Conservation (phyloP, 2,329 filamentous ascomycete species). For the Rhynchosporium secalis region DNA sequence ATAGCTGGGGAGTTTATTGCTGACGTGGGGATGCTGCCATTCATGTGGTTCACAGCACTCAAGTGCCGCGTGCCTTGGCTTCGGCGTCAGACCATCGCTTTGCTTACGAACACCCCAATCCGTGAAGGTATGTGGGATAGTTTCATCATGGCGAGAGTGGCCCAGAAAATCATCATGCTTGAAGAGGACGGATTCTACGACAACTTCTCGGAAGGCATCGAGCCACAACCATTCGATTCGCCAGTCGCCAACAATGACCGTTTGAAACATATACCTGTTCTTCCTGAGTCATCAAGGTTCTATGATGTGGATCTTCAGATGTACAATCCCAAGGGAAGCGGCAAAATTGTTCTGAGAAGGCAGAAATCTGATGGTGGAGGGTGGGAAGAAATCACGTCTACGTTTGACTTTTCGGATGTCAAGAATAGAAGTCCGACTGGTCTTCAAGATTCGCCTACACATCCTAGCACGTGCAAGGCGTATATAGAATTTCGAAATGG, state of each 20-base stretch:
- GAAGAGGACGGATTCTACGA: slow-evolving; percentile 18
- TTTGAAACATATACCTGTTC: neutral
- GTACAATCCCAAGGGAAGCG: slow-evolving; percentile 7
- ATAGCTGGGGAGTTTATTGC: slow-evolving; percentile 7
- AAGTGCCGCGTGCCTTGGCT: slow-evolving; percentile 58
- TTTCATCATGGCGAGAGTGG: slow-evolving; percentile 19
- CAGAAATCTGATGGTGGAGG: neutral
- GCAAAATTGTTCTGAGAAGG: slow-evolving; percentile 1
- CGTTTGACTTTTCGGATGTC: slow-evolving; percentile 8
- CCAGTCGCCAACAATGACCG: slow-evolving; percentile 3
- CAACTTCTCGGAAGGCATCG: neutral
- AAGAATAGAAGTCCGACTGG: neutral
- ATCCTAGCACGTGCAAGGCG: too few relatives aligned
- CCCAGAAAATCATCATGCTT: slow-evolving; percentile 16
- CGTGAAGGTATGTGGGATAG: slow-evolving; percentile 66
- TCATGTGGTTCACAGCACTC: slow-evolving; percentile 58
- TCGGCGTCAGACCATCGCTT: slow-evolving; percentile 59
- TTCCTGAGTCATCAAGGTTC: slow-evolving; percentile 10
- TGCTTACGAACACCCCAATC: slow-evolving; percentile 58
- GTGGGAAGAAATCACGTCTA: neutral
- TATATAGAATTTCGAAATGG: neutral
- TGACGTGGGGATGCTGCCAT: slow-evolving; percentile 7
- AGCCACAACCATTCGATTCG: neutral
- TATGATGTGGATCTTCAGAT: slow-evolving; percentile 11
- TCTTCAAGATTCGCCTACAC: neutral